phyloP scores from a whole-genome alignment of 129 eudicot genomes.

The Dittrichia graveolens region DNA sequence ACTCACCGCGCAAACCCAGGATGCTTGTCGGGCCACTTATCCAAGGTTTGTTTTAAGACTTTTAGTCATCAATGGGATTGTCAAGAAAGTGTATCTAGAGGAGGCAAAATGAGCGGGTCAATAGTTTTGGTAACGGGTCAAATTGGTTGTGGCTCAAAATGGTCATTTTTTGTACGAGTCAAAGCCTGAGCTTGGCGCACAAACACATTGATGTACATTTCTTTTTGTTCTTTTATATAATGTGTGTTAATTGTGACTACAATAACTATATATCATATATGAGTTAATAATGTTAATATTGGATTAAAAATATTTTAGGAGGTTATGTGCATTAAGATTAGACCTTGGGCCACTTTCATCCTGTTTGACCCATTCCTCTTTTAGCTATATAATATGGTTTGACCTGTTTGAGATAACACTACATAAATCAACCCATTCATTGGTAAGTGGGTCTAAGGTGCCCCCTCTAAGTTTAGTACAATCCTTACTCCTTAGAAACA shows the following conservation, averaged over 20 bases:
- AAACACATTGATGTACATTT: too few relatives aligned
- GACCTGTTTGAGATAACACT: not conserved
- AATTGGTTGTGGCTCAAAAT: not conserved
- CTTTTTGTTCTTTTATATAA: too few relatives aligned
- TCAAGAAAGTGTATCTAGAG: not conserved
- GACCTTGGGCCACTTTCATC: not conserved
- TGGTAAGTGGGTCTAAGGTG: not conserved
- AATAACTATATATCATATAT: not conserved
- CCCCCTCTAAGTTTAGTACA: too few relatives aligned
- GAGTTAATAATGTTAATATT: too few relatives aligned
- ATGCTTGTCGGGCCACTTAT: conserved; percentile 42
- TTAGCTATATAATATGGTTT: not conserved
- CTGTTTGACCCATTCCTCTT: not conserved
- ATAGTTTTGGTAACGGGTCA: not conserved
- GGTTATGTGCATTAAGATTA: not conserved
- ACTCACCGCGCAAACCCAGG: conserved; percentile 38
- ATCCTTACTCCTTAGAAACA: too few relatives aligned
- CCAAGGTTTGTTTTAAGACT: conserved; percentile 46
- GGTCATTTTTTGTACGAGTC: not conserved
- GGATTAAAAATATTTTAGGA: too few relatives aligned
- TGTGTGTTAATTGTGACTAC: too few relatives aligned
- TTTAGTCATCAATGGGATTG: not conserved
- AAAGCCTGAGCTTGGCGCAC: not conserved
- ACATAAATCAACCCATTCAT: not conserved
- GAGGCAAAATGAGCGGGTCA: not conserved